A percentile compares a stretch with the other conserved stretches of the same genome.
Evolutionary conservation across 2,329 filamentous ascomycete species (phyloP).

Genomic region (Escovopsis sp.): DNA sequence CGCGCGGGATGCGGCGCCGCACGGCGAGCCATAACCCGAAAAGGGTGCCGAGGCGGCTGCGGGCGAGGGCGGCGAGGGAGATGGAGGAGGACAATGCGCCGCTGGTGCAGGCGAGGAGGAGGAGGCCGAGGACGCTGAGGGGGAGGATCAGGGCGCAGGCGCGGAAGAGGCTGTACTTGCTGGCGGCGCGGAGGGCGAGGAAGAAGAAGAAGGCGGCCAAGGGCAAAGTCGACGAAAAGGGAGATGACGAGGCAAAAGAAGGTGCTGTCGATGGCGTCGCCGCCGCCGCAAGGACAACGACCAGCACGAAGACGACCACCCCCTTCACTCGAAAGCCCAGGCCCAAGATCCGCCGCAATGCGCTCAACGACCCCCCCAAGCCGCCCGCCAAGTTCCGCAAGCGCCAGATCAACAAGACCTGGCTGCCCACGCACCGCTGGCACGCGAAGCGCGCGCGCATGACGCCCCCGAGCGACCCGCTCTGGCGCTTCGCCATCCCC

Average conservation of each 20-base stretch:
- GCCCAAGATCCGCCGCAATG: slow-evolving; percentile 56
- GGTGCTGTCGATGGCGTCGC: slow-evolving; percentile 7
- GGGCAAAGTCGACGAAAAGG: slow-evolving; percentile 6
- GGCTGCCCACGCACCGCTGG: slow-evolving; percentile 89
- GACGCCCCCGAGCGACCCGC: slow-evolving; percentile 58
- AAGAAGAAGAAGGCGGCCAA: slow-evolving; percentile 19
- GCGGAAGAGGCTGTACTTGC: slow-evolving; percentile 50
- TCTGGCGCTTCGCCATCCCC: slow-evolving; percentile 86
- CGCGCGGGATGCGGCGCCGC: slow-evolving; percentile 65
- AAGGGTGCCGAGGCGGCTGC: slow-evolving; percentile 65
- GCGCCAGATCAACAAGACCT: slow-evolving; percentile 76
- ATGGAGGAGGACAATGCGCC: slow-evolving; percentile 89
- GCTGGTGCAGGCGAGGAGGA: slow-evolving; percentile 48
- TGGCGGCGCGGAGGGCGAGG: slow-evolving; percentile 41
- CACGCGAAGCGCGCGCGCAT: slow-evolving; percentile 86
- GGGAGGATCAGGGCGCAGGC: slow-evolving; percentile 57
- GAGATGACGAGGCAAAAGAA: background rate
- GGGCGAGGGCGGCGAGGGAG: slow-evolving; percentile 51
- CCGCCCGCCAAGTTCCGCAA: slow-evolving; percentile 60
- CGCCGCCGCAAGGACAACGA: too few relatives aligned
- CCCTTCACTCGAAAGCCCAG: slow-evolving; percentile 23
- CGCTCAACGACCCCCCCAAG: slow-evolving; percentile 42
- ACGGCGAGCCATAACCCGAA: slow-evolving; percentile 94
- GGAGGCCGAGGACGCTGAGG: slow-evolving; percentile 43
- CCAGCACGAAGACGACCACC: too few relatives aligned